phyloP scores from a whole-genome alignment of 2,329 filamentous ascomycete species.

The Diplodia seriata region DNA sequence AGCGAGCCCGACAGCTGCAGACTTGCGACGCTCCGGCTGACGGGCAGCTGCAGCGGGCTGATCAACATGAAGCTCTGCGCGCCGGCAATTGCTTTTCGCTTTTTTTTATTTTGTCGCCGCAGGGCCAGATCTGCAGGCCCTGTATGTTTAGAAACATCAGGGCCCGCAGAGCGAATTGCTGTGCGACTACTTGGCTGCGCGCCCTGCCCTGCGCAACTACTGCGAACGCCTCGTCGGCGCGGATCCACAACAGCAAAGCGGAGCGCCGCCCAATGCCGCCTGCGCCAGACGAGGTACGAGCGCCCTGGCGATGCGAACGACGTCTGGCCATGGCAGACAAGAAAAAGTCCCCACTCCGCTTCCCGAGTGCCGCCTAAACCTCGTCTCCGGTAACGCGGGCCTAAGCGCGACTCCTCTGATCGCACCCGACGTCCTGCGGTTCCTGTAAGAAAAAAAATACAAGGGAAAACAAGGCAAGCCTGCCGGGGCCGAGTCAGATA shows the following conservation, averaged over 20 bases:
- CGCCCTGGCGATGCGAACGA: slow-evolving; percentile 3
- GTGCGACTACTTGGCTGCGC: slow-evolving; percentile 15
- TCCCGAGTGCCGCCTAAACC: slow-evolving; percentile 21
- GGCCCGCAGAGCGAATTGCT: slow-evolving; percentile 6
- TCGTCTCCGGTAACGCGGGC: slow-evolving; percentile 22
- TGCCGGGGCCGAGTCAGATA: slow-evolving; percentile 4
- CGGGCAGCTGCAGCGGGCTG: not conserved
- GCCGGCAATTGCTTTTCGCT: not conserved
- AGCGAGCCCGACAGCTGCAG: not conserved
- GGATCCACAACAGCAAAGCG: not conserved
- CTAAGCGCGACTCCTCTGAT: slow-evolving; percentile 3
- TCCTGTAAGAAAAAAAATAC: not conserved
- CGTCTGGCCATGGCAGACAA: slow-evolving; percentile 8
- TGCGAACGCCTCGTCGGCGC: slow-evolving; percentile 2
- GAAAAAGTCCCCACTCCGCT: slow-evolving; percentile 12
- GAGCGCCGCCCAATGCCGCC: slow-evolving; percentile 1
- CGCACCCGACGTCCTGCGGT: not conserved
- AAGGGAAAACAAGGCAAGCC: not conserved
- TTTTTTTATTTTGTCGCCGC: not conserved
- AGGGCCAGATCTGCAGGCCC: slow-evolving; percentile 9
- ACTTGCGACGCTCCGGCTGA: not conserved
- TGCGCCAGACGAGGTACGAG: not conserved
- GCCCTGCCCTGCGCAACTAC: slow-evolving; percentile 3
- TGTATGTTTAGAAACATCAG: slow-evolving; percentile 25
- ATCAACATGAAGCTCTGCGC: not conserved